A percentile compares a stretch with the other conserved stretches of the same genome.
These are phyloP conservation scores for Arthrobotrys musiformis DNA, from an alignment of 2,329 filamentous ascomycete species.

Conservation along the genomic window DNA sequence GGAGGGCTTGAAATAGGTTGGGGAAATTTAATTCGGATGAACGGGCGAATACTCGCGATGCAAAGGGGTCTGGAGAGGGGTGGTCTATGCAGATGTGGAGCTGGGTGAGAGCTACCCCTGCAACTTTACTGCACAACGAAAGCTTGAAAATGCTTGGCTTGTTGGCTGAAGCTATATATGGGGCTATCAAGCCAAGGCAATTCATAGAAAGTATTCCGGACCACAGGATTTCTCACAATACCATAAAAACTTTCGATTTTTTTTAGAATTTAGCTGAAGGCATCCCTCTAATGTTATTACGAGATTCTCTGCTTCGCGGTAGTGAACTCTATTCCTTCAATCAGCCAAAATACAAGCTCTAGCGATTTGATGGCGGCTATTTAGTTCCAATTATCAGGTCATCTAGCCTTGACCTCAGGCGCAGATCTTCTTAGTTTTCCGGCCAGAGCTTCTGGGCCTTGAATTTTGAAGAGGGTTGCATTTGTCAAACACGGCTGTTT, in stretches of 20 bases:
- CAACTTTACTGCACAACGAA: background rate
- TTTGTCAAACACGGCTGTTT: background rate
- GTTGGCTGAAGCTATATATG: background rate
- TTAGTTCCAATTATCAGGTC: too few species aligned
- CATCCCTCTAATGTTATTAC: too few species aligned
- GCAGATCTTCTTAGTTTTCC: background rate
- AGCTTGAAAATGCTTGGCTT: slow-evolving; percentile 13
- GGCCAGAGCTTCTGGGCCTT: too few species aligned
- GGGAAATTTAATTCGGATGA: background rate
- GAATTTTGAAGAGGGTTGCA: background rate
- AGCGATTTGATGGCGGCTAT: too few species aligned
- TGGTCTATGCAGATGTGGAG: background rate
- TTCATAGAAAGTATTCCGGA: background rate
- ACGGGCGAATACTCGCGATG: background rate
- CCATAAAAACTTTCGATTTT: too few species aligned
- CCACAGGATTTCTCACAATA: too few species aligned
- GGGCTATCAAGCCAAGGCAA: background rate
- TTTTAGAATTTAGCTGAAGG: too few species aligned
- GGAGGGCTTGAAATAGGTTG: background rate
- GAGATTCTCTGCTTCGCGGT: too few species aligned
- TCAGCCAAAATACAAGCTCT: too few species aligned
- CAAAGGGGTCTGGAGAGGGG: background rate
- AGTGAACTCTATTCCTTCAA: too few species aligned
- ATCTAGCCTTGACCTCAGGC: too few species aligned
- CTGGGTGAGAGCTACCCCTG: background rate